phyloP scores from a whole-genome alignment of 2,329 filamentous ascomycete species.

The Sclerotiophoma versabilis region DNA sequence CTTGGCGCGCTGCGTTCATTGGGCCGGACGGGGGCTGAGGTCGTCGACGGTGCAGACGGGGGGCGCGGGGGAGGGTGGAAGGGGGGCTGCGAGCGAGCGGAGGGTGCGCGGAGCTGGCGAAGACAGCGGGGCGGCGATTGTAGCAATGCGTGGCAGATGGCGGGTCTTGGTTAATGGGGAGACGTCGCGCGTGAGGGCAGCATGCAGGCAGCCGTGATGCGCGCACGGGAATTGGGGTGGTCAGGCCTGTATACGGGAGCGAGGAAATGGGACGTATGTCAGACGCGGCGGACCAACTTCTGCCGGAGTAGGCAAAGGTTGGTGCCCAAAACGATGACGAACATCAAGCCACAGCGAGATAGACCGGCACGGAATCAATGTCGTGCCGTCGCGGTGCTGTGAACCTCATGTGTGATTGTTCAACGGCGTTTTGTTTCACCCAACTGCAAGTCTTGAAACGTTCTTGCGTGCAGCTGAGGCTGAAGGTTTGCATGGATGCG shows the following conservation, averaged over 20 bases:
- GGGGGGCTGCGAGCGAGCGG: conserved; percentile 2
- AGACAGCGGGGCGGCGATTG: not conserved
- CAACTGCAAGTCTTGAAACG: not conserved
- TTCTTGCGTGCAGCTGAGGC: not conserved
- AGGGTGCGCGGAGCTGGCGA: not conserved
- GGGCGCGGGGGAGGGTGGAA: not conserved
- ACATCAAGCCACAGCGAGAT: conserved; percentile 2
- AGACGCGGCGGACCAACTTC: conserved; percentile 11
- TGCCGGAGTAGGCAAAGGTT: conserved; percentile 9
- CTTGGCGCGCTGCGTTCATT: conserved; percentile 67
- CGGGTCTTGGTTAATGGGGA: not conserved
- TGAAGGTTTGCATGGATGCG: not conserved
- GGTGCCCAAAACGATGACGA: conserved; percentile 17
- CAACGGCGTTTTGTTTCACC: not conserved
- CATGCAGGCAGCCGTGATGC: conserved; percentile 6
- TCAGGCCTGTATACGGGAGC: not conserved
- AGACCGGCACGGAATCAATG: not conserved
- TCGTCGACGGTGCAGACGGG: not conserved
- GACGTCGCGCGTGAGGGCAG: not conserved
- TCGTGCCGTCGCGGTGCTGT: not conserved
- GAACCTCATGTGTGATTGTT: not conserved
- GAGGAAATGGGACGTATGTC: conserved; percentile 8
- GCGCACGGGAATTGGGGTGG: not conserved
- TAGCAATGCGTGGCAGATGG: not conserved
- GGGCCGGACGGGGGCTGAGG: conserved; percentile 11